These are phyloP conservation scores for Raphanus raphanistrum DNA, from an alignment of 345 rosid species.

Conservation along the genomic window DNA sequence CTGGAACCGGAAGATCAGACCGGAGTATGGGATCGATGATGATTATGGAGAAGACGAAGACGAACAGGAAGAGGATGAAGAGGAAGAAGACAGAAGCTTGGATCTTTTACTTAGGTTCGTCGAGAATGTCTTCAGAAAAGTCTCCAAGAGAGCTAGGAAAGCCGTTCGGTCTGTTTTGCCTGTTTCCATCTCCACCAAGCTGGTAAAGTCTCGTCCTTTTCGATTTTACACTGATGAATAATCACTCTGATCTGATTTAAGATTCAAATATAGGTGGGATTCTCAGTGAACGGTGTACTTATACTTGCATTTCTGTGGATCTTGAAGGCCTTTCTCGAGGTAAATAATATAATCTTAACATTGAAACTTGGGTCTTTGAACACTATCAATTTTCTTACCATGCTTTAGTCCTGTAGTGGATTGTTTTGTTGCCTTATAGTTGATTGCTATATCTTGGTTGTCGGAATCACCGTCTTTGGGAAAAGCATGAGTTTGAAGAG, in stretches of 20 bases:
- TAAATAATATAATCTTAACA: conserved; percentile 29
- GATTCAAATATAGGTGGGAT: conserved; percentile 56
- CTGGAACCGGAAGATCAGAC: conserved; percentile 69
- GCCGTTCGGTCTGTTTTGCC: conserved; percentile 89
- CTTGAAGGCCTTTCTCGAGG: conserved; percentile 93
- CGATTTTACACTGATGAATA: background rate
- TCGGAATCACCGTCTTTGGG: background rate
- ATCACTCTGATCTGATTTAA: background rate
- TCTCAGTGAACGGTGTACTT: conserved; percentile 83
- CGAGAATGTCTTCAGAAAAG: conserved; percentile 65
- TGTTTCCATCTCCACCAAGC: conserved; percentile 55
- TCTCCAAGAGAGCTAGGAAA: conserved; percentile 74
- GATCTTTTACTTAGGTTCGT: conserved; percentile 73
- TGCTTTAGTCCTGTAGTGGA: conserved; percentile 4
- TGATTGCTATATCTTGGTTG: background rate
- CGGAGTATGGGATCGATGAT: conserved; percentile 41
- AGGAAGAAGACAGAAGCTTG: conserved; percentile 67
- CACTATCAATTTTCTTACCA: background rate
- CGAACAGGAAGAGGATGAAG: conserved; percentile 70
- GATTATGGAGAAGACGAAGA: conserved; percentile 50
- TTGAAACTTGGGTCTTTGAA: background rate
- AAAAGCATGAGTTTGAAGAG: background rate
- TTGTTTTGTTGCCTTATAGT: background rate
- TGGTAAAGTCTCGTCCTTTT: conserved; percentile 44
- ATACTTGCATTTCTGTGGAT: conserved; percentile 84